Conservation (phyloP, 148 eudicot species). For the Vaccinium macrocarpon region DNA sequence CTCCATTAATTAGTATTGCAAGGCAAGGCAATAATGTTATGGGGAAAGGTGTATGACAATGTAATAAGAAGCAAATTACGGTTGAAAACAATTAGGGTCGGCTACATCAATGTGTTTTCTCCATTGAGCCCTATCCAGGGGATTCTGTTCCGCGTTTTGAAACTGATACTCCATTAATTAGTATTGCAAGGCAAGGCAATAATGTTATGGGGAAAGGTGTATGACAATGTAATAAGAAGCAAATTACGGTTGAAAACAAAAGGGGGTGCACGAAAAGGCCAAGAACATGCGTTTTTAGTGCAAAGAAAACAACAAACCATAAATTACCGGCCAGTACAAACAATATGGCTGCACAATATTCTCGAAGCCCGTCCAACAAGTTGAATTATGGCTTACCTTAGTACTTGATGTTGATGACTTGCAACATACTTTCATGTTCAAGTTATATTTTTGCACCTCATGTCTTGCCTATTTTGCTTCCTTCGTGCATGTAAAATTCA, state of each 20-base stretch:
- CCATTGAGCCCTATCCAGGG: background rate
- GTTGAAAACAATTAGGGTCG: background rate
- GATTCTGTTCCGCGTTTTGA: background rate
- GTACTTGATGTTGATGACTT: background rate
- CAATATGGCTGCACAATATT: conserved; percentile 5
- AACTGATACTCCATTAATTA: background rate
- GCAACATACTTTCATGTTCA: background rate
- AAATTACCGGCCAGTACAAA: background rate
- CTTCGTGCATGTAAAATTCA: conserved; percentile 1
- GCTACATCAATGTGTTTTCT: background rate
- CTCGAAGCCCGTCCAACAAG: background rate
- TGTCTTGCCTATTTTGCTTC: background rate
- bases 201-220: background rate
- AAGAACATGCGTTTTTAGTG: background rate
- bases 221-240: background rate
- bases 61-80: background rate
- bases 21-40: background rate
- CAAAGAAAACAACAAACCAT: background rate
- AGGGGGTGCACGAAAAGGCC: background rate
- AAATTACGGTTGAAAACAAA: background rate
- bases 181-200: conserved; percentile 6
- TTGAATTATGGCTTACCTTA: background rate
- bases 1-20: background rate
- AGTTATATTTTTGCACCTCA: background rate
- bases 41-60: conserved; percentile 8